Conservation (phyloP, 805 yeast species). For the Saccharomycopsis sp. region DNA sequence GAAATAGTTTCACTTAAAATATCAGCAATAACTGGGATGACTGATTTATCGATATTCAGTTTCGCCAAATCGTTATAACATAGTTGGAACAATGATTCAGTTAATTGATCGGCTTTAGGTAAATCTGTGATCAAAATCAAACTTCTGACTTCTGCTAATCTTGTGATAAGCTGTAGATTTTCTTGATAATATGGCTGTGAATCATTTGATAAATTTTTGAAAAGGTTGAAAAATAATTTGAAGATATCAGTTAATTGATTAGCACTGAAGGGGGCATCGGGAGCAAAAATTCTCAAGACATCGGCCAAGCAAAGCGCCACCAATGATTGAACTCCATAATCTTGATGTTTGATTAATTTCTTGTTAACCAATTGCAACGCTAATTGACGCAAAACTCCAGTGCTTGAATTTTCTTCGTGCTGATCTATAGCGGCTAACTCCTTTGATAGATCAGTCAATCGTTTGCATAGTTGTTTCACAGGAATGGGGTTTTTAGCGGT, state of each 20-base stretch:
- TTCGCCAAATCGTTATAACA: constrained; percentile 45
- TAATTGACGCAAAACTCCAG: constrained; percentile 31
- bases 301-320: constrained; percentile 73
- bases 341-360: constrained; percentile 38
- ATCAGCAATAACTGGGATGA: constrained; percentile 60
- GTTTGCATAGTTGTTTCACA: constrained; percentile 49
- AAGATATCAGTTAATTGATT: constrained; percentile 57
- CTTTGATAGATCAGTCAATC: constrained; percentile 52
- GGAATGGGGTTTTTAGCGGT: constrained; percentile 51
- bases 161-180: constrained; percentile 56
- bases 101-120: constrained; percentile 49
- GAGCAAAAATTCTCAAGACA: constrained; percentile 71
- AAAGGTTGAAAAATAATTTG: constrained; percentile 56
- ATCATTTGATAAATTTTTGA: constrained; percentile 42
- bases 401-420: constrained; percentile 33
- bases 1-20: constrained; percentile 68
- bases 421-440: constrained; percentile 46
- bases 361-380: constrained; percentile 40
- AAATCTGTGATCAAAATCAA: constrained; percentile 70
- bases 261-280: constrained; percentile 81
- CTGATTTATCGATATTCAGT: constrained; percentile 37
- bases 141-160: constrained; percentile 69
- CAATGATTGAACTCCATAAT: constrained; percentile 61
- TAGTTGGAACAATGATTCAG: constrained; percentile 48
- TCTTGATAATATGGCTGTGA: constrained; percentile 58